Evolutionary conservation across 2,329 filamentous ascomycete species (phyloP).

Genomic region (Trichocomaceae sp.): DNA sequence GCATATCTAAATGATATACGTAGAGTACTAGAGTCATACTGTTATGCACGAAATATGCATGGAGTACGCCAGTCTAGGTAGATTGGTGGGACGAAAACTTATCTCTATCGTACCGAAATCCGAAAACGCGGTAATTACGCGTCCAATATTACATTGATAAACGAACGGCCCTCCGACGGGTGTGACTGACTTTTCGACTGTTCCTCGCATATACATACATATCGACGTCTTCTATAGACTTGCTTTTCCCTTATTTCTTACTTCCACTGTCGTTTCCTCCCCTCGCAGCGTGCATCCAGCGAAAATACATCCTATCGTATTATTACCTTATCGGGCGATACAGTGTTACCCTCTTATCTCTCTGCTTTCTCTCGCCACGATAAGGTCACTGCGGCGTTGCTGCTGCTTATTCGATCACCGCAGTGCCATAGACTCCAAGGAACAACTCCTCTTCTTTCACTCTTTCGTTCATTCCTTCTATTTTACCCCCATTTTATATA

Average conservation of each 20-base stretch:
- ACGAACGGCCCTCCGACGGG: background rate
- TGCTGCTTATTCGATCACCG: background rate
- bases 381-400: conserved; percentile 9
- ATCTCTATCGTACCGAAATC: background rate
- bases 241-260: background rate
- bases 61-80: background rate
- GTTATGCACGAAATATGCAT: background rate
- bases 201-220: too few species aligned
- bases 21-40: too few species aligned
- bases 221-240: background rate
- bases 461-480: background rate
- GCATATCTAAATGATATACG: too few species aligned
- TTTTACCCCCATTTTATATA: background rate
- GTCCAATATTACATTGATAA: background rate
- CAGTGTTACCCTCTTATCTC: conserved; percentile 13
- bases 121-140: background rate
- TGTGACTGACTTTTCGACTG: background rate
- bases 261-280: conserved; percentile 16
- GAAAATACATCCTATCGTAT: background rate
- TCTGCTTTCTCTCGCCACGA: conserved; percentile 10
- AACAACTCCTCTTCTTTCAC: background rate
- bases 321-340: conserved; percentile 4
- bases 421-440: background rate
- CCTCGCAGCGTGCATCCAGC: conserved; percentile 10
- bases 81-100: background rate